Percentiles rank a stretch among this genome's conserved stretches.
Conservation (phyloP, 352 stramenopile species). For the Globisporangium parvum region DNA sequence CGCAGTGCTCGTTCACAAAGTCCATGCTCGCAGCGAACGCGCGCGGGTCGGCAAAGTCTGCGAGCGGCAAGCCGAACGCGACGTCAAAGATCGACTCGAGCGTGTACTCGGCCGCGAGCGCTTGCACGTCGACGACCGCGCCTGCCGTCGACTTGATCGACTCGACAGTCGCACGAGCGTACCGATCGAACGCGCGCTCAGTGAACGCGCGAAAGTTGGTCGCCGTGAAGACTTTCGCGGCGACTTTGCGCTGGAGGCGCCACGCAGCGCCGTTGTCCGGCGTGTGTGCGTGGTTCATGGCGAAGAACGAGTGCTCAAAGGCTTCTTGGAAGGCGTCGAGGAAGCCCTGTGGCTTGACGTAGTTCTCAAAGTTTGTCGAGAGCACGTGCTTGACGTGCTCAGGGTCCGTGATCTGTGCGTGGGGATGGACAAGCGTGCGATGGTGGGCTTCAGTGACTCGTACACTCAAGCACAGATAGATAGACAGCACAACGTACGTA, state of each 20-base stretch:
- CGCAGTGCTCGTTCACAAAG: constrained; percentile 51
- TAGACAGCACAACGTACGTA: too few species aligned
- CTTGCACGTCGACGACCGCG: constrained; percentile 38
- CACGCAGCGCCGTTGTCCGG: constrained; percentile 51
- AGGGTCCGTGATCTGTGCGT: too few species aligned
- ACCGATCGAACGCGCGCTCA: constrained; percentile 41
- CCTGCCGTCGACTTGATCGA: constrained; percentile 5
- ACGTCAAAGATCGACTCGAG: constrained; percentile 55
- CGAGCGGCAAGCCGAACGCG: constrained; percentile 38
- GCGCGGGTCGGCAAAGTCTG: constrained; percentile 21
- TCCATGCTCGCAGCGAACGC: constrained; percentile 45
- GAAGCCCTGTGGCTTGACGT: constrained; percentile 67
- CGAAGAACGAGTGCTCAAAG: constrained; percentile 73
- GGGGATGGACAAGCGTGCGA: too few species aligned
- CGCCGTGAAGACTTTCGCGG: constrained; percentile 84
- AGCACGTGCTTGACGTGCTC: constrained; percentile 61
- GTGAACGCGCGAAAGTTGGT: constrained; percentile 43
- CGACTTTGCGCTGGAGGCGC: constrained; percentile 72
- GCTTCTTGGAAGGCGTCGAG: constrained; percentile 52
- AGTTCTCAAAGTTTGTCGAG: constrained; percentile 59
- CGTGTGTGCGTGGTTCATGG: constrained; percentile 55
- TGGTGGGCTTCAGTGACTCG: too few species aligned
- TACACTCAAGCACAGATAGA: too few species aligned
- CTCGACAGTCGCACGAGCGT: constrained; percentile 24
- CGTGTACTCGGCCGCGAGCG: constrained; percentile 44